A percentile compares a stretch with the other conserved stretches of the same genome.
Conservation (phyloP, 2,329 filamentous ascomycete genomes). For the Trichothecium sympodiale region DNA sequence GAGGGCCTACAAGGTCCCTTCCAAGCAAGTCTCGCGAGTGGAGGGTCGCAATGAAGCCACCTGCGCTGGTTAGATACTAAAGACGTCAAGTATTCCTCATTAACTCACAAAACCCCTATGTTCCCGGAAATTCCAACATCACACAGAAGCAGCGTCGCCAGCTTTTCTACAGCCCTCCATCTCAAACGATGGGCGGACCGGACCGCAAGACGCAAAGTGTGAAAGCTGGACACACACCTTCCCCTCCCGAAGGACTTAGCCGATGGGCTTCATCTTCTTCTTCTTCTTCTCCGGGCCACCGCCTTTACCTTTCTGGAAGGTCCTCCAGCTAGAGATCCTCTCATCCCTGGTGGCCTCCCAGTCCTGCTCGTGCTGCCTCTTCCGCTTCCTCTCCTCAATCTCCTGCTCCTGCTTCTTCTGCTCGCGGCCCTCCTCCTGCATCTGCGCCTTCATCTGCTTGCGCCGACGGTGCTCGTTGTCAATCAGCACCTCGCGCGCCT, state of each 20-base stretch:
- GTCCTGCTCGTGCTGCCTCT: conserved; percentile 84
- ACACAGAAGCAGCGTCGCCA: too few species aligned
- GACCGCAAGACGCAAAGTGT: too few species aligned
- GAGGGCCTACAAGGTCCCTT: too few species aligned
- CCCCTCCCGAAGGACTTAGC: too few species aligned
- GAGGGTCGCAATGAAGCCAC: too few species aligned
- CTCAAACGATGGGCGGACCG: too few species aligned
- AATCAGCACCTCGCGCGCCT: conserved; percentile 79
- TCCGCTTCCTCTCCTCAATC: conserved; percentile 66
- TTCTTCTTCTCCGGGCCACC: conserved; percentile 43
- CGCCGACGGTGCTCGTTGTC: conserved; percentile 82
- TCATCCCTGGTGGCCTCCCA: conserved; percentile 91
- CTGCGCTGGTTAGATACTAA: too few species aligned
- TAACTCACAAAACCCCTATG: too few species aligned
- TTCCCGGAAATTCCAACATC: too few species aligned
- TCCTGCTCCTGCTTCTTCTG: conserved; percentile 81
- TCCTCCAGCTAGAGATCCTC: conserved; percentile 86
- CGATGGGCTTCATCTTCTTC: conserved; percentile 57
- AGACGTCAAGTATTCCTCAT: too few species aligned
- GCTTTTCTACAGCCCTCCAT: too few species aligned
- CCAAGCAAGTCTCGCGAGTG: too few species aligned
- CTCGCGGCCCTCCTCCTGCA: conserved; percentile 92
- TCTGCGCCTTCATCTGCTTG: conserved; percentile 80
- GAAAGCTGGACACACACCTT: conserved; percentile 1
- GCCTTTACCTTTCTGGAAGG: conserved; percentile 70